Base-by-base conservation (phyloP, 73 alveolate species). In the Uronychia binucleata region DNA sequence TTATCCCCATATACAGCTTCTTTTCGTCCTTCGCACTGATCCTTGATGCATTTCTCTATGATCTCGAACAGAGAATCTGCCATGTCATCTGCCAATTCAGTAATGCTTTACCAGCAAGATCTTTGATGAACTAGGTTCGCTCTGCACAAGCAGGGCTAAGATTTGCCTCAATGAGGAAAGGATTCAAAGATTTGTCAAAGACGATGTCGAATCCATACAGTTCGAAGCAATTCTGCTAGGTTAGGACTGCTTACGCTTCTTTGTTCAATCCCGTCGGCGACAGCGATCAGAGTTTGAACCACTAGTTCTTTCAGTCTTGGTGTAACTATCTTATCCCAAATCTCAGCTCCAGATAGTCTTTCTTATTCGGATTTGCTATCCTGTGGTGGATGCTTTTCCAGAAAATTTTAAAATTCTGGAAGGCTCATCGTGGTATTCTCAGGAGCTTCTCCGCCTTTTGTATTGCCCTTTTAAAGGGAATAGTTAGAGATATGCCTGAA, bases 61-160 rank as follows among this genome's bases (percentile, higher is more conserved):
- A 88, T 78, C 29, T 86, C 87, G 31, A 92, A 77, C 74, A 92
- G 25, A 19, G 94, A 94, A 35, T 92, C 95, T 19, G 89, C 78
- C 98, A 93, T 93, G 32, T 86, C 84, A 46, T 46, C 67, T 46
- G 5, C 19, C 19, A 11, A 46, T 46, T 11, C 19, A 11, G 19
- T 11, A 46, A 11, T 46, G 5, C n/a, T 92, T 19, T 46, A 58
- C 88, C 86, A 26, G 88, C 86, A 86, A 91, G 84, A n/a, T 93
- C 88, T 0, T 92, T 78, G 8, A 93, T 34, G 76, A 86, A 93
- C 35, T 89, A 89, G 60, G 93, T 91, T 67, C 98, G 86, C 79
- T 93, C 95, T 1, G 95, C 88, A 76, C 98, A 93, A 26, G 98
- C 98, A 0, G 98, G 98, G 26, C 96, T 91, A 78, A 93, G 83